Percentiles rank a stretch among this genome's conserved stretches.
Conservation (phyloP, 23 red algal species). For the Gracilaria gracilis region DNA sequence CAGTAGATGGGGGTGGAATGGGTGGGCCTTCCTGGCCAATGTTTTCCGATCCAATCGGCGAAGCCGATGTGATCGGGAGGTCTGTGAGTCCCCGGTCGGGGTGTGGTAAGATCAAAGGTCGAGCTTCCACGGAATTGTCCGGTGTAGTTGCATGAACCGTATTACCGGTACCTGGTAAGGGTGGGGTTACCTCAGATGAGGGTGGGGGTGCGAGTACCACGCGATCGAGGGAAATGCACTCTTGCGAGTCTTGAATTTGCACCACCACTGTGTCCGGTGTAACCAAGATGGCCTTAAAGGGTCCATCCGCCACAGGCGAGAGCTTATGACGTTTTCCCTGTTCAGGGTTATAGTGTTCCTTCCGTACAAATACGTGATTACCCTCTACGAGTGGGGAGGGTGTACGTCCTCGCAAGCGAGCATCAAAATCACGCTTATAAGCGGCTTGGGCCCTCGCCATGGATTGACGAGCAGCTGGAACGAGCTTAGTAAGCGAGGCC, state of each 20-base stretch:
- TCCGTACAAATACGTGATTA: constrained; percentile 16
- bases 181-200: no score
- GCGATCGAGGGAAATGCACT: neutral
- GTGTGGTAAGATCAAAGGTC: no score
- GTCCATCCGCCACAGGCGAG: neutral
- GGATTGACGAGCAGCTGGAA: neutral
- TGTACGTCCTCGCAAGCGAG: neutral
- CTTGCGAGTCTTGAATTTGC: neutral
- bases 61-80: no score
- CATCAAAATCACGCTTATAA: constrained; percentile 29
- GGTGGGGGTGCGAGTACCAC: neutral
- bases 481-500: neutral
- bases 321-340: no score
- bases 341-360: no score
- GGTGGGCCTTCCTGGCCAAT: no score
- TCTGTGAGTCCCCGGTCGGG: no score
- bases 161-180: no score
- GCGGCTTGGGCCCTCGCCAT: neutral
- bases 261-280: neutral
- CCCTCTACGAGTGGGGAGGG: neutral
- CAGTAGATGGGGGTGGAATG: no score
- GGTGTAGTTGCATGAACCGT: no score
- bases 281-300: neutral
- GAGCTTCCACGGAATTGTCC: no score
- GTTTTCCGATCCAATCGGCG: no score